A percentile compares a stretch with the other conserved stretches of the same genome.
phyloP scores from a whole-genome alignment of 129 eudicot species.

The Flaveria trinervia region DNA sequence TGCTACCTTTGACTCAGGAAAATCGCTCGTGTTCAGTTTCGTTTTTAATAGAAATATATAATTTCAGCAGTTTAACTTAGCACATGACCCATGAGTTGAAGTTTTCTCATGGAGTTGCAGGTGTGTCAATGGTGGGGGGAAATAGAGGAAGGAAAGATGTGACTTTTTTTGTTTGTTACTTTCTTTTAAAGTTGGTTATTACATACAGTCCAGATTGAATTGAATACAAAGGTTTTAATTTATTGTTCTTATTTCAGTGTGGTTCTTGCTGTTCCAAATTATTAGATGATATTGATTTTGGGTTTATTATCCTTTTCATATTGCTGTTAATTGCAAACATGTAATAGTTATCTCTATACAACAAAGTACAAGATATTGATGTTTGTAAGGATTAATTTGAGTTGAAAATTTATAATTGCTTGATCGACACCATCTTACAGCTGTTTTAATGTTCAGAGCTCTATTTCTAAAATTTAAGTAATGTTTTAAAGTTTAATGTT shows the following conservation, averaged over 20 bases:
- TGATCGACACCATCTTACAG: no score
- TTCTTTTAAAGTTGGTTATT: not conserved
- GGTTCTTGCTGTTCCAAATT: not conserved
- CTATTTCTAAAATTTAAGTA: no score
- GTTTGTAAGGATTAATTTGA: not conserved
- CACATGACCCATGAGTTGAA: conserved; percentile 31
- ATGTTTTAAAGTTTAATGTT: no score
- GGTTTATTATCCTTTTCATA: not conserved
- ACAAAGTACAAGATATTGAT: not conserved
- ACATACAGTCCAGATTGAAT: conserved; percentile 12
- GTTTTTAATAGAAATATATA: conserved; percentile 44
- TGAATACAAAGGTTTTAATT: conserved; percentile 22
- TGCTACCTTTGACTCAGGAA: conserved; percentile 54
- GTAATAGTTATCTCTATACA: not conserved
- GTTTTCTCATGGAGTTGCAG: conserved; percentile 27
- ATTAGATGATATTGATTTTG: not conserved
- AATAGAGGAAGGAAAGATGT: conserved; percentile 16
- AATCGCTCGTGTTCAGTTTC: conserved; percentile 26
- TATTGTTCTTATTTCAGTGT: conserved; percentile 17
- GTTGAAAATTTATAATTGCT: no score
- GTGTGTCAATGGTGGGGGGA: conserved; percentile 29
- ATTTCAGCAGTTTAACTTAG: conserved; percentile 37
- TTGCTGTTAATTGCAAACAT: not conserved
- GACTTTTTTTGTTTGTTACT: conserved; percentile 17
- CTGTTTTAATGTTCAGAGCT: no score